Percentiles rank a stretch among this genome's conserved stretches.
phyloP scores from a whole-genome alignment of 805 yeast genomes.

The Ogataea corticis region DNA sequence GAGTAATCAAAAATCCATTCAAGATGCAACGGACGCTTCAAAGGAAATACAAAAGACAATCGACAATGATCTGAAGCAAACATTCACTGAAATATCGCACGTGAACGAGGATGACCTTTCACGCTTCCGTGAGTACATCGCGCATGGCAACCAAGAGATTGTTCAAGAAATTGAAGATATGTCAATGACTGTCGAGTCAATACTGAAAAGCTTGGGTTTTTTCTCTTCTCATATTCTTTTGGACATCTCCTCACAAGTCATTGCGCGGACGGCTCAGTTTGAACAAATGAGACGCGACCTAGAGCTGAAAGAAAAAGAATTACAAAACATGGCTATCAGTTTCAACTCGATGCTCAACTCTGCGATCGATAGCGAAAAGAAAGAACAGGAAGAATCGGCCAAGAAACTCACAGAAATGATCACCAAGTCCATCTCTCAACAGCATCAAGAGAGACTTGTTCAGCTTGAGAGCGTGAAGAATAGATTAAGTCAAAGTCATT shows the following conservation, averaged over 20 bases:
- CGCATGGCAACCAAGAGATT: neutral
- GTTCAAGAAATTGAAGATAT: neutral
- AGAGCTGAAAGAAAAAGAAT: neutral
- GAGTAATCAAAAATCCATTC: neutral
- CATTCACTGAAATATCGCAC: slow-evolving; percentile 2
- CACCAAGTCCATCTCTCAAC: neutral
- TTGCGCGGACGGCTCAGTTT: neutral
- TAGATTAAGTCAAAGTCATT: neutral
- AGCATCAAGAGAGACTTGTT: neutral
- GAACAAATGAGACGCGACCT: neutral
- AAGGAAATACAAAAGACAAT: slow-evolving; percentile 1
- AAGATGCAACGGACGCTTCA: neutral
- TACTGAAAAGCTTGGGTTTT: neutral
- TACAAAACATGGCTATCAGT: neutral
- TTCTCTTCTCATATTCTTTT: neutral
- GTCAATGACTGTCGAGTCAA: neutral
- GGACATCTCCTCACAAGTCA: neutral
- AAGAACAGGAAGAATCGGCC: neutral
- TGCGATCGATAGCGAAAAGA: slow-evolving; percentile 3
- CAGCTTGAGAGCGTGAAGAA: neutral
- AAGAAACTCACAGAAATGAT: neutral
- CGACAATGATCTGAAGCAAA: slow-evolving; percentile 1
- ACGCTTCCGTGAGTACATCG: neutral
- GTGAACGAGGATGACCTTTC: slow-evolving; percentile 3
- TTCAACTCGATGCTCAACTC: neutral